A percentile compares a stretch with the other conserved stretches of the same genome.
Evolutionary conservation across 371 early-diverging fungal species (phyloP).

Genomic region (Haplosporangium sp.): DNA sequence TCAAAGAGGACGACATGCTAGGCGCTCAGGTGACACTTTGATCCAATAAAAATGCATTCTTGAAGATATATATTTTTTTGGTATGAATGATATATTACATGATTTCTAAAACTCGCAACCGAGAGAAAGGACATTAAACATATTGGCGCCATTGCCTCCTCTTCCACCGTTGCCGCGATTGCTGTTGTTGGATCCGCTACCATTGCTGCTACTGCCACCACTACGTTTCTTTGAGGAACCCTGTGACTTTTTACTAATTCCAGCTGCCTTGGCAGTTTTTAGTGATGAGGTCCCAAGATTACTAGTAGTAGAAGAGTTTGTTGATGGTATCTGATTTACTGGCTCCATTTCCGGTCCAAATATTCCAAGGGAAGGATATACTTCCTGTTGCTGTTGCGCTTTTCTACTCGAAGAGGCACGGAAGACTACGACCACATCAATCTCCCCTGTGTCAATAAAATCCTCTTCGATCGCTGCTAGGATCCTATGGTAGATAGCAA

Average conservation of each 20-base stretch:
- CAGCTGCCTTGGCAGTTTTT: constrained; percentile 37
- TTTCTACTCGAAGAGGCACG: constrained; percentile 13
- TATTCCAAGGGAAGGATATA: constrained; percentile 25
- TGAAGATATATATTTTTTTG: not conserved
- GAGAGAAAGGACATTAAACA: constrained; percentile 50
- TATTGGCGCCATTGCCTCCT: constrained; percentile 37
- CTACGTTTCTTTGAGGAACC: constrained; percentile 43
- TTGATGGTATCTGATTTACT: constrained; percentile 20
- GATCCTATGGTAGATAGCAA: constrained; percentile 23
- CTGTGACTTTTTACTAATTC: constrained; percentile 40
- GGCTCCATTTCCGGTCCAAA: constrained; percentile 53
- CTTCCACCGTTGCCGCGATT: constrained; percentile 10
- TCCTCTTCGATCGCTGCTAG: constrained; percentile 49
- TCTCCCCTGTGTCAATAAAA: constrained; percentile 49
- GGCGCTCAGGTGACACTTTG: constrained; percentile 41
- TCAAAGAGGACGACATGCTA: constrained; percentile 54
- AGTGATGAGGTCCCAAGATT: constrained; percentile 1
- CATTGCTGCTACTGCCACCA: constrained; percentile 2
- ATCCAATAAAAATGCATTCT: not conserved
- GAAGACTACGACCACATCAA: constrained; percentile 53
- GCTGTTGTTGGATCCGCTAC: not conserved
- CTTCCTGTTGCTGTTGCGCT: not conserved
- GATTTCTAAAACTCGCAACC: constrained; percentile 46
- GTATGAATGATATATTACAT: not conserved
- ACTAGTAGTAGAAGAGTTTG: not conserved